phyloP scores from a whole-genome alignment of 768 basidiomycete genomes.

The Gloeostereum incarnatum region DNA sequence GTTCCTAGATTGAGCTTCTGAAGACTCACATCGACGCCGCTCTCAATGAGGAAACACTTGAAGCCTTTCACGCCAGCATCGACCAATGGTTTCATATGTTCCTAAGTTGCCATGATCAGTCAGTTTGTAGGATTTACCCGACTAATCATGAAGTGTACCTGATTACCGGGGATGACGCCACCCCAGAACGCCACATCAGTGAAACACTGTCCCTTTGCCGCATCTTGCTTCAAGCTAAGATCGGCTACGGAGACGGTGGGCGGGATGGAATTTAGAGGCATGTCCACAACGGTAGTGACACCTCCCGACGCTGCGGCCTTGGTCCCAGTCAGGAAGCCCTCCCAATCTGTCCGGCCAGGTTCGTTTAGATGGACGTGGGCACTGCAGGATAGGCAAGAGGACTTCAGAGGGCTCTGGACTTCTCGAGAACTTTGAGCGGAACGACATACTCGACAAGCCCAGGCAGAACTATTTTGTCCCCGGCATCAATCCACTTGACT shows the following conservation, averaged over 20 bases:
- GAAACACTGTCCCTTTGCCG: constrained; percentile 65
- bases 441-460: constrained; percentile 70
- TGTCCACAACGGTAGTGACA: constrained; percentile 93
- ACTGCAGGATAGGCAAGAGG: constrained; percentile 25
- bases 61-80: constrained; percentile 85
- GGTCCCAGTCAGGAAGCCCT: constrained; percentile 91
- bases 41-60: constrained; percentile 95
- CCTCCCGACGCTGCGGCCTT: constrained; percentile 87
- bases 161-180: constrained; percentile 88
- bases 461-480: constrained; percentile 54
- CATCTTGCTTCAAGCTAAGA: constrained; percentile 59
- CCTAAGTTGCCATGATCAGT: constrained; percentile 30
- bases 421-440: too few species aligned
- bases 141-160: constrained; percentile 31
- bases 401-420: background rate
- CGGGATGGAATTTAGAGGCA: constrained; percentile 97
- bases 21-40: constrained; percentile 76
- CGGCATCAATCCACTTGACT: constrained; percentile 43
- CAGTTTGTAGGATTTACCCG: background rate
- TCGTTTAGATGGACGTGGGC: constrained; percentile 92
- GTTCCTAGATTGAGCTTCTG: constrained; percentile 4
- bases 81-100: constrained; percentile 67
- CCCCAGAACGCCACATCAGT: constrained; percentile 92
- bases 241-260: constrained; percentile 84
- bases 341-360: constrained; percentile 90